Evolutionary conservation across 2,329 filamentous ascomycete genomes (phyloP), one percentile per base, ranked within the genome.

Genomic region (Pestalotiopsis sp.): DNA sequence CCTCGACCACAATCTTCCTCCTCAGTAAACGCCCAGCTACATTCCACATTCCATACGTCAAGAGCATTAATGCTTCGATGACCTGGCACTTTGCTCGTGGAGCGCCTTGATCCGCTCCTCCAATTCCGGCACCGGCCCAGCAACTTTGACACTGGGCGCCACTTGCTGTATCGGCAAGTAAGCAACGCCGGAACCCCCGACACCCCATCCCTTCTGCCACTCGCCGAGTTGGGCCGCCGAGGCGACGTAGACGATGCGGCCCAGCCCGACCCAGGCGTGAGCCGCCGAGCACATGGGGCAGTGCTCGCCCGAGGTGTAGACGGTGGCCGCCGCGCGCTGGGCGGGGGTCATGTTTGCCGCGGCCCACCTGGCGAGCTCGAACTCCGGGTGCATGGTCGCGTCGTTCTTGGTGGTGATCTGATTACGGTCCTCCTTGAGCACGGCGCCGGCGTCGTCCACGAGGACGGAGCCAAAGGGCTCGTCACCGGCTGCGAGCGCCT

Each of bases 401-500:
- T 75, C 72, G 40, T 62, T 36, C 23, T 58, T 4, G 3, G 73
- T 69, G 4, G 17, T 4, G 20, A 62, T 72, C 49, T 71, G 69
- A 68, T 75, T 75, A 60, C 73, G 70, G 41, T 72, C 73, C 23
- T 74, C 73, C 27, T 36, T 65, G 3, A 67, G 66, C 13, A 67
- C 56, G 6, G 3, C 38, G 36, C 66, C 56, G 20, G 56, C 14
- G 45, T 59, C 40, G 11, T 69, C 70, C 2, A 72, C 67, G n/a
- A 68, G 70, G 2, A 75, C 69, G 11, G 72, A 74, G 4, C 73
- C 72, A 64, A 75, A 75, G 23, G 73, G 73, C 11, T 70, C 72
- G 59, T 75, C 73, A 17, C 73, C 76, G 2, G 76, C 69, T 0
- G 72, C 72, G 1, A 73, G 71, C 3, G 74, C 72, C 40, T 79